Evolutionary conservation across 305 asterid species (phyloP).

Genomic region (Fraxinus velutina): DNA sequence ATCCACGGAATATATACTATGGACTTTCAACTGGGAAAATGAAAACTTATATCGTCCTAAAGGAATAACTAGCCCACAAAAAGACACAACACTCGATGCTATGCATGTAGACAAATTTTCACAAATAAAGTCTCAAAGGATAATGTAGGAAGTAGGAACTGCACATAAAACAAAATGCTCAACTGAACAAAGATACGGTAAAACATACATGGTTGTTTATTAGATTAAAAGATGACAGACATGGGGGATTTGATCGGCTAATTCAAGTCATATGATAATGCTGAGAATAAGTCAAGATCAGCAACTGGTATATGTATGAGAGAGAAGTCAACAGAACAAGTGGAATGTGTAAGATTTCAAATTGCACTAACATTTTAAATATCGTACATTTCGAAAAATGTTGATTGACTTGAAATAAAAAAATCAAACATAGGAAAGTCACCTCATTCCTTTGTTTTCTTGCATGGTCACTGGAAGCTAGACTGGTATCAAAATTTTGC

Average conservation of each 20-base stretch:
- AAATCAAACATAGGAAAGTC: slow-evolving; percentile 2
- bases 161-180: not conserved
- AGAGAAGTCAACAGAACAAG: not conserved
- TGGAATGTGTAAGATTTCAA: not conserved
- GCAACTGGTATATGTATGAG: not conserved
- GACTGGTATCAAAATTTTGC: slow-evolving; percentile 84
- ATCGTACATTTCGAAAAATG: not conserved
- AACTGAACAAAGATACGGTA: not conserved
- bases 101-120: not conserved
- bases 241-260: not conserved
- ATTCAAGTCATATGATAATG: not conserved
- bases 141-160: not conserved
- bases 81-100: not conserved
- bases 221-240: not conserved
- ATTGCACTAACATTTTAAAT: not conserved
- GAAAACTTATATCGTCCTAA: not conserved
- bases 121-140: not conserved
- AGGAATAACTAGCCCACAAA: not conserved
- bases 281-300: not conserved
- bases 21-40: not conserved
- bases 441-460: slow-evolving; percentile 89
- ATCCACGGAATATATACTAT: not conserved
- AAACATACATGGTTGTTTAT: not conserved
- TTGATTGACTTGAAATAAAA: not conserved
- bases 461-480: slow-evolving; percentile 77